phyloP scores from a whole-genome alignment of 2,329 filamentous ascomycete species.

The Ophiostoma sp. region DNA sequence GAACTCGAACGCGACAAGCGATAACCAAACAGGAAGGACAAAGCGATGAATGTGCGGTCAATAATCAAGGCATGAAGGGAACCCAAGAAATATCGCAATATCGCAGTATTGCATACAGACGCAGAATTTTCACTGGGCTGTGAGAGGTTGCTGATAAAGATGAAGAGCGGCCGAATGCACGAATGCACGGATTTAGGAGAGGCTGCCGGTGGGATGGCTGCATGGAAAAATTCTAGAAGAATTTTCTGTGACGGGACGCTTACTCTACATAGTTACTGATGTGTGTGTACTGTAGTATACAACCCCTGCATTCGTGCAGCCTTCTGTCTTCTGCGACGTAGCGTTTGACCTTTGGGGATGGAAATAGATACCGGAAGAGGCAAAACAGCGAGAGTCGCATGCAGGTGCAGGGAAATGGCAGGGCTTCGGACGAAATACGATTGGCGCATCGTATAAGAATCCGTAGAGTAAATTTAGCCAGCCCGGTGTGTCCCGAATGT shows the following conservation, averaged over 20 bases:
- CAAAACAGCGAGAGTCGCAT: constrained; percentile 6
- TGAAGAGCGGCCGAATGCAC: not conserved
- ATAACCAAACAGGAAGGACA: not conserved
- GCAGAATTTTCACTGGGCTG: constrained; percentile 3
- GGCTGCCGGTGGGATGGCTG: not conserved
- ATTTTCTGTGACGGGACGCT: not conserved
- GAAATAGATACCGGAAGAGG: constrained; percentile 1
- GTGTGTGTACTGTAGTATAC: not conserved
- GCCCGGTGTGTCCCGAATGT: not conserved
- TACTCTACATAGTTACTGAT: not conserved
- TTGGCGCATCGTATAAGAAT: not conserved
- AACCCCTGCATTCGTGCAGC: constrained; percentile 10
- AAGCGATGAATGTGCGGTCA: not conserved
- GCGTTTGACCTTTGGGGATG: not conserved
- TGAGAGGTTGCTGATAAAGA: not conserved
- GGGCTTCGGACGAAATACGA: not conserved
- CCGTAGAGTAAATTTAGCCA: not conserved
- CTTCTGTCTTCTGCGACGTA: constrained; percentile 4
- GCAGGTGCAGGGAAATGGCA: not conserved
- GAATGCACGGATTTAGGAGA: not conserved
- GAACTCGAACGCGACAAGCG: not conserved
- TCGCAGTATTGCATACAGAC: not conserved
- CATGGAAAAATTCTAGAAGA: constrained; percentile 11
- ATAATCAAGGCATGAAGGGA: not conserved
- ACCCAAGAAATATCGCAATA: not conserved